Percentiles rank a stretch among this genome's conserved stretches.
Evolutionary conservation across 2,329 filamentous ascomycete species (phyloP).

Genomic region (Aspergillus viridinutans): DNA sequence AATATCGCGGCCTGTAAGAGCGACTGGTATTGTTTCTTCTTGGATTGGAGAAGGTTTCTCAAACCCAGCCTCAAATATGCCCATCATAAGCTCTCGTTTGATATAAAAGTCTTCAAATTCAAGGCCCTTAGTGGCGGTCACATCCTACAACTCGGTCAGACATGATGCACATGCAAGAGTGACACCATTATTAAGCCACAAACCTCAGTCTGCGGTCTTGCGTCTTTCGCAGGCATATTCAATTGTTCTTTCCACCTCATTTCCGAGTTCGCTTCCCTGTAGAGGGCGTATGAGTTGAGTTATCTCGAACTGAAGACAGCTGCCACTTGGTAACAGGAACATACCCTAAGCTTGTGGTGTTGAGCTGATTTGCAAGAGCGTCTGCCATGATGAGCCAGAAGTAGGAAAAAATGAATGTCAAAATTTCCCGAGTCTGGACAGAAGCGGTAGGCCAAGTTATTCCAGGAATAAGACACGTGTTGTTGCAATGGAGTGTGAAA

Average conservation of each 20-base stretch:
- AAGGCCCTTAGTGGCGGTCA: constrained; percentile 93
- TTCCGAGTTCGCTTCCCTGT: constrained; percentile 38
- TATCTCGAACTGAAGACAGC: constrained; percentile 8
- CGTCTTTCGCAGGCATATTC: constrained; percentile 46
- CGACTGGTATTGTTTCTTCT: constrained; percentile 97
- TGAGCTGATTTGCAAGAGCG: constrained; percentile 43
- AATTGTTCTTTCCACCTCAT: constrained; percentile 43
- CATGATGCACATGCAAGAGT: constrained; percentile 6
- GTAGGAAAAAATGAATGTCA: constrained; percentile 5
- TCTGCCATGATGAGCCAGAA: constrained; percentile 37
- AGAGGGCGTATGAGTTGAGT: constrained; percentile 6
- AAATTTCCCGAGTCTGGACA: neutral
- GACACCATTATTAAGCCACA: constrained; percentile 8
- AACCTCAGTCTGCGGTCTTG: constrained; percentile 49
- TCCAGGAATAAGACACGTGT: neutral
- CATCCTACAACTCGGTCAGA: constrained; percentile 62
- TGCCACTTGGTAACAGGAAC: constrained; percentile 7
- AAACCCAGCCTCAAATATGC: constrained; percentile 97
- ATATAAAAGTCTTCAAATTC: constrained; percentile 97
- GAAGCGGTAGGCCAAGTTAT: neutral
- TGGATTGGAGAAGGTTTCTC: constrained; percentile 98
- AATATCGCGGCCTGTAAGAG: constrained; percentile 90
- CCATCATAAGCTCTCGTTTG: constrained; percentile 94
- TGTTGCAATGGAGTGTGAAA: neutral
- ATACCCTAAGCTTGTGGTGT: constrained; percentile 42